Base-by-base conservation (phyloP, 2,329 filamentous ascomycete species). In the Calonectria honghensis region DNA sequence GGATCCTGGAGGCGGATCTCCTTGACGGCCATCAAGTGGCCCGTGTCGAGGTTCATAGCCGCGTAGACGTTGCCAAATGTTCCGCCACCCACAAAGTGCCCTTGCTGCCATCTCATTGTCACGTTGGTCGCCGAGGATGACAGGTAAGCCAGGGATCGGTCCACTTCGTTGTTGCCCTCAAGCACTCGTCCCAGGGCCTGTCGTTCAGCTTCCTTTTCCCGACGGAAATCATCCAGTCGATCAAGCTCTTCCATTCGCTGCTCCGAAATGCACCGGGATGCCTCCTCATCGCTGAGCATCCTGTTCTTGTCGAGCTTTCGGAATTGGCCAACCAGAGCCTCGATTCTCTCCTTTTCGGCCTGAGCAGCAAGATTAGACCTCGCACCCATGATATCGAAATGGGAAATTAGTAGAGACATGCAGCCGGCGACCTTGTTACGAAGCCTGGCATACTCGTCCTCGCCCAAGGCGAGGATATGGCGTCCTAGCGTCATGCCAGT, bases 341-440 rank as follows among this genome's bases (percentile, higher is more conserved):
- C 96, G 78, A 96, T 90, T 54, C 95, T 91, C 82, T 98, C 95
- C 84, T 95, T 96, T 86, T 99, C 97, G 2, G 96, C 95, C 85
- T 98, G 96, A 6, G 97, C 97, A 14, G 97, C 97, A 76, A 98
- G 90, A 52, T 94, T 98, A 9, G 96, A 98, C 81, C 96, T 93
- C 32, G 97, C 97, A 31, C 97, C 97, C 94, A 99, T 98, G 85
- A 99, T 98, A 84, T 99, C 97, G 81, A 99, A 99, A 85, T 99
- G 97, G 13, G 96, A 98, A 79, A 99, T 98, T 64, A 99, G 89
- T 31, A 99, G 90, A 27, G 95, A 96, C 97, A 99, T 99, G 85
- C 97, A 99, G 0, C 96, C 96, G 11, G 96, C 96, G 6, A 99
- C 97, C 85, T 98, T 98, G 73, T 92, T 90, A 57, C 96, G 92